Percentiles rank a stretch among this genome's conserved stretches.
These are phyloP conservation scores for Crithidia expoeki DNA, from an alignment of 208 protist species.

Conservation along the genomic window DNA sequence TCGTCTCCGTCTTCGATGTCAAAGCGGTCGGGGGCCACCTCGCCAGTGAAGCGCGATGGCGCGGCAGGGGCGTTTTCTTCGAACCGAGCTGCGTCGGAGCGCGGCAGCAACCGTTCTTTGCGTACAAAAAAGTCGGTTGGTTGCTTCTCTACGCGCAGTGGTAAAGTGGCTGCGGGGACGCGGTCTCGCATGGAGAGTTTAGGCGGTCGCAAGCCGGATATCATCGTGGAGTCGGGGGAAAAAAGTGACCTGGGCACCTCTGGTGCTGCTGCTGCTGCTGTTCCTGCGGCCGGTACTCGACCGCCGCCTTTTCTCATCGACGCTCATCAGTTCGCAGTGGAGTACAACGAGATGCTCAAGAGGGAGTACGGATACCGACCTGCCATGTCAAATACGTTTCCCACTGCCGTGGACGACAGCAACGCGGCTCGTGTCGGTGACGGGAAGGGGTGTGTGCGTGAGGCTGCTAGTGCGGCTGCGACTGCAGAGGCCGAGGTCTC, in stretches of 20 bases:
- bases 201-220: neutral
- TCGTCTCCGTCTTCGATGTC: neutral
- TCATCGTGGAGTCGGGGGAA: neutral
- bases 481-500: neutral
- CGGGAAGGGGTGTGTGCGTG: slow-evolving; percentile 1
- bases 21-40: slow-evolving; percentile 7
- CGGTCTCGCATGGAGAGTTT: slow-evolving; percentile 1
- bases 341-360: slow-evolving; percentile 75
- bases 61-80: slow-evolving; percentile 3
- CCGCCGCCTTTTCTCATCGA: slow-evolving; percentile 72
- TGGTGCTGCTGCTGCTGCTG: neutral
- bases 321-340: slow-evolving; percentile 64
- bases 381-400: slow-evolving; percentile 36
- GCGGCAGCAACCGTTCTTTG: slow-evolving; percentile 6
- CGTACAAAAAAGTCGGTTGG: slow-evolving; percentile 3
- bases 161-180: neutral
- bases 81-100: slow-evolving; percentile 18
- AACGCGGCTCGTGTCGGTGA: slow-evolving; percentile 40
- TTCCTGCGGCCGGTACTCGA: neutral
- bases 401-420: slow-evolving; percentile 49
- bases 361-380: slow-evolving; percentile 80
- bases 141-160: neutral
- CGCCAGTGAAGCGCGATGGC: neutral
- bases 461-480: neutral
- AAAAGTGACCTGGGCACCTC: neutral